Conservation (phyloP, 139 green algal species). For the Micractinium conductrix region DNA sequence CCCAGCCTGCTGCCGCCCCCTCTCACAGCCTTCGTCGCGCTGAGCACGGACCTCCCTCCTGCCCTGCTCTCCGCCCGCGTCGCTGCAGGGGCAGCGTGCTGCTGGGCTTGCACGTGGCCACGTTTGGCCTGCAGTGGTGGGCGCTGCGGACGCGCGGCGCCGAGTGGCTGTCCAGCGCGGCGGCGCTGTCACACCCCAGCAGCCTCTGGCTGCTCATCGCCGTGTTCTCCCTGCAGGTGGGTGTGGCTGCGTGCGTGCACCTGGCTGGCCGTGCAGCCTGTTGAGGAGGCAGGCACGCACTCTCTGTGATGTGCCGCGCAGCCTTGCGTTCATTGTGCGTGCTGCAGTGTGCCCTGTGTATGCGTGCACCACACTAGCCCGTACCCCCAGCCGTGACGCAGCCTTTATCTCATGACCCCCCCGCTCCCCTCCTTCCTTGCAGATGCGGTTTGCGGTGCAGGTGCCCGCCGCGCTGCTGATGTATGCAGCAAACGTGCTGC, state of each 20-base stretch:
- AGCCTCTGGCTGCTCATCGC: constrained; percentile 12
- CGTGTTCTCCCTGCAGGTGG: constrained; percentile 14
- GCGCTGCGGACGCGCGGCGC: background rate
- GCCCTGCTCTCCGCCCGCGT: too few species aligned
- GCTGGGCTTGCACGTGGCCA: background rate
- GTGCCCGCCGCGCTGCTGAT: background rate
- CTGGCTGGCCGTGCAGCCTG: background rate
- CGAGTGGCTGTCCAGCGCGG: background rate
- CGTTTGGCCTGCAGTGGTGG: constrained; percentile 1
- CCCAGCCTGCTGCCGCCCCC: background rate
- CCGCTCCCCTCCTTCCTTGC: background rate
- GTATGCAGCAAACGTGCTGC: background rate
- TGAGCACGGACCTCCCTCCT: background rate
- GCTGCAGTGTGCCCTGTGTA: background rate
- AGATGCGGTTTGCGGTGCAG: constrained; percentile 24
- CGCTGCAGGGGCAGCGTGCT: background rate
- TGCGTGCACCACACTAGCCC: background rate
- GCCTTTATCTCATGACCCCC: background rate
- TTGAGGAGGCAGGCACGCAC: background rate
- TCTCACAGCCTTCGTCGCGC: background rate
- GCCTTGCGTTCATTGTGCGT: too few species aligned
- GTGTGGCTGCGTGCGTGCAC: background rate
- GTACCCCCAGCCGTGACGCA: background rate
- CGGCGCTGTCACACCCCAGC: background rate
- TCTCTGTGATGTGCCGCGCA: too few species aligned